These are phyloP conservation scores for Mucor piriformis DNA, from an alignment of 371 early-diverging fungal species.

Conservation along the genomic window DNA sequence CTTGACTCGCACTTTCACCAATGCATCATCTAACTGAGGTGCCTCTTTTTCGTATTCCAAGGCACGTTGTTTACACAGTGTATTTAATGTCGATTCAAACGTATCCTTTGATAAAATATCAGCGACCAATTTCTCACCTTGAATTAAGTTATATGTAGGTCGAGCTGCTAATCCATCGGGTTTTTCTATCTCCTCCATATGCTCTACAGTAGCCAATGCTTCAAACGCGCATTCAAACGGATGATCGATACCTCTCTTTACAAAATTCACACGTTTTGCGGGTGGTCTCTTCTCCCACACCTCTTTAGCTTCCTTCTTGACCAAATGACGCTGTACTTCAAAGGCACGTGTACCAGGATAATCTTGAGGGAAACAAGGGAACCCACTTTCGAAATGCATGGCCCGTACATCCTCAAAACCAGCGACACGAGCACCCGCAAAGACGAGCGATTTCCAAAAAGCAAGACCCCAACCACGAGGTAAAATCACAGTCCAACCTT, in stretches of 20 bases:
- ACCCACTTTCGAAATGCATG: slow-evolving; percentile 62
- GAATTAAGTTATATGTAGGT: slow-evolving; percentile 18
- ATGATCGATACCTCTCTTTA: slow-evolving; percentile 57
- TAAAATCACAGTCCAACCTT: slow-evolving; percentile 85
- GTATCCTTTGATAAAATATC: slow-evolving; percentile 2
- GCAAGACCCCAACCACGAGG: slow-evolving; percentile 84
- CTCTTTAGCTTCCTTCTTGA: slow-evolving; percentile 35
- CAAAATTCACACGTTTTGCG: slow-evolving; percentile 74
- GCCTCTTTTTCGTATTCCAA: background rate
- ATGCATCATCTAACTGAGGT: slow-evolving; percentile 21
- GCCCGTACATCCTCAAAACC: slow-evolving; percentile 60
- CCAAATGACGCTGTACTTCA: slow-evolving; percentile 21
- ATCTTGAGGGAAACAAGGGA: slow-evolving; percentile 64
- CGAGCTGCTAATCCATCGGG: background rate
- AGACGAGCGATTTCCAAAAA: slow-evolving; percentile 88
- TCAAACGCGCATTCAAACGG: slow-evolving; percentile 70
- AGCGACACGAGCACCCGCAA: slow-evolving; percentile 86
- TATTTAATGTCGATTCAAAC: background rate
- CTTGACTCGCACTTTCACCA: slow-evolving; percentile 53
- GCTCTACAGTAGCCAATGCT: slow-evolving; percentile 2
- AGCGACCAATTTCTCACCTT: slow-evolving; percentile 6
- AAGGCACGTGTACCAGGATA: slow-evolving; percentile 62
- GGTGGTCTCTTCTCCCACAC: slow-evolving; percentile 65
- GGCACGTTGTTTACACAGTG: slow-evolving; percentile 5
- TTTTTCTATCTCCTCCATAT: slow-evolving; percentile 17